Percentiles rank a stretch among this genome's conserved stretches.
phyloP scores from a whole-genome alignment of 1,139 yeast genomes.

The Lodderomyces parapsilosis region DNA sequence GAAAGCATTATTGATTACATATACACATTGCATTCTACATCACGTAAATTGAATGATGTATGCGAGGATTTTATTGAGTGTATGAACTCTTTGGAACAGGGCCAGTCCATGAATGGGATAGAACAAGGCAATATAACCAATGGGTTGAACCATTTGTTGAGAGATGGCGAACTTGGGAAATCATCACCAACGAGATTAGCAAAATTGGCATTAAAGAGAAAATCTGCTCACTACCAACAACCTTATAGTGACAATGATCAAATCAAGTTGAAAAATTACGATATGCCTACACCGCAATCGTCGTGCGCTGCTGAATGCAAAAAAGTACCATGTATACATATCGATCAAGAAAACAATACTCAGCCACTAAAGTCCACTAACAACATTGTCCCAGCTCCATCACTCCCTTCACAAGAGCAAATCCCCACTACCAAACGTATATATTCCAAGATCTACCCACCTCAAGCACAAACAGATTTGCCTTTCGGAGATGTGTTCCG shows the following conservation, averaged over 20 bases:
- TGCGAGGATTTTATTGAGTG: conserved; percentile 27
- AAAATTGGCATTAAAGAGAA: conserved; percentile 4
- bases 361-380: conserved; percentile 4
- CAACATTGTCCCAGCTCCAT: conserved; percentile 4
- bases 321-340: conserved; percentile 11
- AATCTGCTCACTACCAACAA: not conserved
- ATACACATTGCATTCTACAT: conserved; percentile 31
- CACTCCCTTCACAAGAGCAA: conserved; percentile 5
- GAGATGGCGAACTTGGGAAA: conserved; percentile 10
- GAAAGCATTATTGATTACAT: conserved; percentile 45
- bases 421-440: not conserved
- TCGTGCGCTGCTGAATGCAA: conserved; percentile 12
- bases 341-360: conserved; percentile 5
- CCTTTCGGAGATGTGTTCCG: not conserved
- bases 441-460: not conserved
- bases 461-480: not conserved
- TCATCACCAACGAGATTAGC: conserved; percentile 14
- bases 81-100: conserved; percentile 6
- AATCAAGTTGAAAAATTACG: conserved; percentile 10
- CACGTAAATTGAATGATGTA: conserved; percentile 28
- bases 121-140: conserved; percentile 1
- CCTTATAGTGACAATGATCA: conserved; percentile 5
- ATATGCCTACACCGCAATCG: conserved; percentile 14
- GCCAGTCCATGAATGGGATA: not conserved
- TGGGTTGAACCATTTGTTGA: not conserved